Evolutionary conservation across 1,284 basidiomycete species (phyloP).

Genomic region (Meira nashicola): DNA sequence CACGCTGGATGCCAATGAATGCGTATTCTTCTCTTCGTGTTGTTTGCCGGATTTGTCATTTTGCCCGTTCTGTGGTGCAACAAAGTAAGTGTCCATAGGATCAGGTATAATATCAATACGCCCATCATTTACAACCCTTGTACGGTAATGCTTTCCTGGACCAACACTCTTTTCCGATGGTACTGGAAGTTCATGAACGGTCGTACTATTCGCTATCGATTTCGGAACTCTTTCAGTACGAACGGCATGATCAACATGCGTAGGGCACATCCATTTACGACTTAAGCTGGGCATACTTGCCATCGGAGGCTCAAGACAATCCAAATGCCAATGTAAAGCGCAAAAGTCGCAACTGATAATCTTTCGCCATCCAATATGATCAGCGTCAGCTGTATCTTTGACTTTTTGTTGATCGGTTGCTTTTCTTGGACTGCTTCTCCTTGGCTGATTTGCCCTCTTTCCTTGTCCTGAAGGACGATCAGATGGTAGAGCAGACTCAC

Average conservation of each 20-base stretch:
- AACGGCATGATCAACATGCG: slow-evolving; percentile 76
- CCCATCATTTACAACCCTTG: slow-evolving; percentile 77
- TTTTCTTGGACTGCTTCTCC: background rate
- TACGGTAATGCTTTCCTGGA: slow-evolving; percentile 64
- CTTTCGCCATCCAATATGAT: slow-evolving; percentile 51
- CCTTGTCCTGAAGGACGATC: slow-evolving; percentile 28
- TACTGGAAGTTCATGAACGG: slow-evolving; percentile 25
- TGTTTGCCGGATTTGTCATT: background rate
- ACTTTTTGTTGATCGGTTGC: background rate
- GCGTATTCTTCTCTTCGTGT: background rate
- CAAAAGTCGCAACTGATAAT: slow-evolving; percentile 96
- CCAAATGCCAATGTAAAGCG: slow-evolving; percentile 89
- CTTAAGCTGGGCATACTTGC: slow-evolving; percentile 75
- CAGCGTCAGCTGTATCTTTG: slow-evolving; percentile 15
- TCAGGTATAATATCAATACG: slow-evolving; percentile 80
- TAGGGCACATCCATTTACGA: slow-evolving; percentile 98
- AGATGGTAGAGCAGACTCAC: slow-evolving; percentile 66
- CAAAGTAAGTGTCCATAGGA: slow-evolving; percentile 46
- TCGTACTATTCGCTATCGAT: slow-evolving; percentile 3
- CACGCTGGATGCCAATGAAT: background rate
- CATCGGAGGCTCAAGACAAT: slow-evolving; percentile 88
- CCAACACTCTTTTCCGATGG: slow-evolving; percentile 50
- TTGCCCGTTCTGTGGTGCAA: background rate
- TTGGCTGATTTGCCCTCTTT: background rate
- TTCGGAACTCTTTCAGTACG: slow-evolving; percentile 37